phyloP scores from a whole-genome alignment of 2,329 filamentous ascomycete genomes.

The Cordyceps pruinosa region DNA sequence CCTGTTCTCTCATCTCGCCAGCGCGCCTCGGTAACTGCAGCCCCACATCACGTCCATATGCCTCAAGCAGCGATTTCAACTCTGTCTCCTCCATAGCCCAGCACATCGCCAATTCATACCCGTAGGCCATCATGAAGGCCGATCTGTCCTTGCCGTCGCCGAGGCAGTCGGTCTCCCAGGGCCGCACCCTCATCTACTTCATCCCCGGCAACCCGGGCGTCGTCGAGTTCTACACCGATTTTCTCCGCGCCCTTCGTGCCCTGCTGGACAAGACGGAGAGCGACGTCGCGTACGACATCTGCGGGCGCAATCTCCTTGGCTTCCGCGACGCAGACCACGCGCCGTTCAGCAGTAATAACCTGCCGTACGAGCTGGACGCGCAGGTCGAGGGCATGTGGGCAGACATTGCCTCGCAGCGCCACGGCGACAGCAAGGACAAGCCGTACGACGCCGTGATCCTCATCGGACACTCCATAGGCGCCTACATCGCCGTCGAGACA shows the following conservation, averaged over 20 bases:
- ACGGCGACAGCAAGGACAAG: slow-evolving; percentile 19
- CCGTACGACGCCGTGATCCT: slow-evolving; percentile 55
- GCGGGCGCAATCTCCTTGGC: slow-evolving; percentile 51
- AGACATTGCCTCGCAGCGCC: slow-evolving; percentile 26
- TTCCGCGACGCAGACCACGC: slow-evolving; percentile 49
- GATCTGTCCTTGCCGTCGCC: slow-evolving; percentile 25
- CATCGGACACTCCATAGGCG: slow-evolving; percentile 67
- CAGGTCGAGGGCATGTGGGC: slow-evolving; percentile 43
- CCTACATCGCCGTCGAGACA: slow-evolving; percentile 64
- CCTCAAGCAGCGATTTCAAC: too few relatives aligned
- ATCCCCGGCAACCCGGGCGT: slow-evolving; percentile 72
- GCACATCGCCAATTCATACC: not conserved
- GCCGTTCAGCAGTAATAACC: slow-evolving; percentile 34
- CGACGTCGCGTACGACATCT: slow-evolving; percentile 43
- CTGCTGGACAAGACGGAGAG: slow-evolving; percentile 39
- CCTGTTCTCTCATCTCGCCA: not conserved
- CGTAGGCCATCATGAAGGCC: not conserved
- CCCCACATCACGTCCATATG: slow-evolving; percentile 1
- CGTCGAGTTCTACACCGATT: slow-evolving; percentile 64
- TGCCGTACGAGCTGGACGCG: slow-evolving; percentile 45
- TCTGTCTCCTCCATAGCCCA: not conserved
- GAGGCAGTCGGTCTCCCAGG: slow-evolving; percentile 15
- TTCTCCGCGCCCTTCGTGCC: slow-evolving; percentile 51
- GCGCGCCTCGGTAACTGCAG: not conserved
- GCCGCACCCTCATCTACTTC: slow-evolving; percentile 56